Evolutionary conservation across 805 yeast species (phyloP), one percentile per base, ranked within the genome.

Genomic region (Suhomyces vadensis): DNA sequence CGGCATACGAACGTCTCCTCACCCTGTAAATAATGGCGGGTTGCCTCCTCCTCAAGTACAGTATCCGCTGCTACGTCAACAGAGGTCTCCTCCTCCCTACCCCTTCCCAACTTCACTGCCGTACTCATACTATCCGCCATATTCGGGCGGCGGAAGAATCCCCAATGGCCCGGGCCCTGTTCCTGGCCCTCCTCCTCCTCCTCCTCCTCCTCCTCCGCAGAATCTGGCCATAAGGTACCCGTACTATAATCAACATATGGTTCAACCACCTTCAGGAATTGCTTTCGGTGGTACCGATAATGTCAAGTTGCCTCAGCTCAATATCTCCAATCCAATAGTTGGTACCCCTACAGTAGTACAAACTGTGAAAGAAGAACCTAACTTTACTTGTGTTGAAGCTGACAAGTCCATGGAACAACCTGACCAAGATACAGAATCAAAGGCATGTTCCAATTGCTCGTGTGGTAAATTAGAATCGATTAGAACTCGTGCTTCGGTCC

Each of bases 81-180:
- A 24, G 16, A 31, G 39, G 13, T 9, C 49, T 4, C 48, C 46
- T 6, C 48, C 44, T 6, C 38, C 52, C 6, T 27, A 43, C 22
- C 44, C 48, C 3, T 35, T 39, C 16, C 48, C 48, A 7, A 38
- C 39, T 10, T 33, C 44, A 29, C 16, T 22, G 43, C 16, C 51
- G 23, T 8, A 44, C 42, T 53, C 65, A 7, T 55, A 51, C 37
- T 60, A 57, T 38, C 71, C 73, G 1, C 72, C 71, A 1, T 66
- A 64, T 43, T 54, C 57, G 22, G 69, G 72, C 4, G 52, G 50
- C 9, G 69, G 67, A 4, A 56, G 72, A 29, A 48, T 66, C 10
- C 73, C 73, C 19, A 67, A 69, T 50, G 73, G 73, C 2, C 74
- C 74, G 0, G 74, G 73, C 2, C 73, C 74, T 1, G 54, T 67